A percentile compares a stretch with the other conserved stretches of the same genome.
These are phyloP conservation scores for Euptelea pleiosperma DNA, from an alignment of 164 flowering plant genomes.

Conservation along the genomic window DNA sequence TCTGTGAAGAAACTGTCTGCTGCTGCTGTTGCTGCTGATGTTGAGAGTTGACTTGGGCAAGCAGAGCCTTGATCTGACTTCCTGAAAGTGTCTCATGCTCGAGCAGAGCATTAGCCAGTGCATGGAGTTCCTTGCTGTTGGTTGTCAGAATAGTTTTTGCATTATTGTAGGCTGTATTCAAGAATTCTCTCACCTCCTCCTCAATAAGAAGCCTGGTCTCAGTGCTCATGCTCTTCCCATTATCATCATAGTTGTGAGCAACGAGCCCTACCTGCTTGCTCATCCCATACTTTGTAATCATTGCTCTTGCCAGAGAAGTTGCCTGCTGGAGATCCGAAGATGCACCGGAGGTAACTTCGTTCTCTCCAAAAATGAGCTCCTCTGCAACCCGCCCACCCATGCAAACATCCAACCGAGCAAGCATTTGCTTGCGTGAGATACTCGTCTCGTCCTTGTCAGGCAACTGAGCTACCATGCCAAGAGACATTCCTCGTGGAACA, in stretches of 20 bases:
- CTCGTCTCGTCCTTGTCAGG: slow-evolving; percentile 84
- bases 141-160: slow-evolving; percentile 80
- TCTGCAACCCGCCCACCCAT: slow-evolving; percentile 98
- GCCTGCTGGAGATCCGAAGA: slow-evolving; percentile 78
- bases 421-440: slow-evolving; percentile 85
- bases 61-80: slow-evolving; percentile 66
- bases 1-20: slow-evolving; percentile 30
- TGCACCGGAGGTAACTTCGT: slow-evolving; percentile 83
- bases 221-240: slow-evolving; percentile 89
- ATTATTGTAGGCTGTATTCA: slow-evolving; percentile 79
- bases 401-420: slow-evolving; percentile 89
- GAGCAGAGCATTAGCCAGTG: slow-evolving; percentile 85
- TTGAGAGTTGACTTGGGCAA: slow-evolving; percentile 52
- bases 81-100: slow-evolving; percentile 87
- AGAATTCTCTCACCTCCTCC: slow-evolving; percentile 56
- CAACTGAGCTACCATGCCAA: slow-evolving; percentile 86
- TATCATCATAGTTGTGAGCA: slow-evolving; percentile 70
- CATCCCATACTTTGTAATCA: slow-evolving; percentile 95
- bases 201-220: slow-evolving; percentile 87
- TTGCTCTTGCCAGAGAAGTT: slow-evolving; percentile 69
- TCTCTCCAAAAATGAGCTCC: slow-evolving; percentile 93
- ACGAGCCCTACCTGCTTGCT: slow-evolving; percentile 85
- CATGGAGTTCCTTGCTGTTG: slow-evolving; percentile 72
- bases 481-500: slow-evolving; percentile 86
- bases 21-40: slow-evolving; percentile 42